These are phyloP conservation scores for Podaxis mareebaensis DNA, from an alignment of 768 basidiomycete species.

Conservation along the genomic window DNA sequence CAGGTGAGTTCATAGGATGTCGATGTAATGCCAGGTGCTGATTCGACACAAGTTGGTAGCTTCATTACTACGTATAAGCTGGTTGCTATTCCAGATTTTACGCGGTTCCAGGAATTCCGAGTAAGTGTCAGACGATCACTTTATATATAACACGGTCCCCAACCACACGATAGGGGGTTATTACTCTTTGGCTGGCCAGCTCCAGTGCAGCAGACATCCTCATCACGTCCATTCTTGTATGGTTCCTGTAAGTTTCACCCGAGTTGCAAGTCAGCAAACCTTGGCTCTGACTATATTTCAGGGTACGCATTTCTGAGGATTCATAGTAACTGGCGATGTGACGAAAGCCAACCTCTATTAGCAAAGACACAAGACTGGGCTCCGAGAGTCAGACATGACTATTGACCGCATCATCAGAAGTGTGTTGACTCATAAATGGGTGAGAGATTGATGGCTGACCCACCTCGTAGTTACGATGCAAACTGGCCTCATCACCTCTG, in stretches of 20 bases:
- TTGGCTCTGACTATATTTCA: background rate
- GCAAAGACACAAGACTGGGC: slow-evolving; percentile 2
- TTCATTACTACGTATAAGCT: background rate
- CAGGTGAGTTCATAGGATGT: background rate
- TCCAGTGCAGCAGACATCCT: background rate
- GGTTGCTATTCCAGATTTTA: background rate
- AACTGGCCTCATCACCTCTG: slow-evolving; percentile 4
- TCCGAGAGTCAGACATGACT: background rate
- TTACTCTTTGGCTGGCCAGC: background rate
- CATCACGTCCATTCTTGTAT: background rate
- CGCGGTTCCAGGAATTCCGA: background rate
- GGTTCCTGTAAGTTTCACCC: background rate
- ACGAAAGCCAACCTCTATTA: background rate
- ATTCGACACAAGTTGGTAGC: background rate
- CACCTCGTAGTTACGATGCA: background rate
- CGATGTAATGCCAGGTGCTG: background rate
- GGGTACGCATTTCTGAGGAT: background rate
- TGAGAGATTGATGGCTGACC: background rate
- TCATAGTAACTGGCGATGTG: background rate
- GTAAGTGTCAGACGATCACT: background rate
- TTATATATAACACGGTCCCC: background rate
- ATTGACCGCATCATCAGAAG: slow-evolving; percentile 8
- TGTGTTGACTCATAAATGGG: background rate
- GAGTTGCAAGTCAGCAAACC: background rate
- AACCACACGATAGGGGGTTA: background rate